These are phyloP conservation scores for Trichoderma sp. DNA, from an alignment of 2,329 filamentous ascomycete genomes.

Conservation along the genomic window DNA sequence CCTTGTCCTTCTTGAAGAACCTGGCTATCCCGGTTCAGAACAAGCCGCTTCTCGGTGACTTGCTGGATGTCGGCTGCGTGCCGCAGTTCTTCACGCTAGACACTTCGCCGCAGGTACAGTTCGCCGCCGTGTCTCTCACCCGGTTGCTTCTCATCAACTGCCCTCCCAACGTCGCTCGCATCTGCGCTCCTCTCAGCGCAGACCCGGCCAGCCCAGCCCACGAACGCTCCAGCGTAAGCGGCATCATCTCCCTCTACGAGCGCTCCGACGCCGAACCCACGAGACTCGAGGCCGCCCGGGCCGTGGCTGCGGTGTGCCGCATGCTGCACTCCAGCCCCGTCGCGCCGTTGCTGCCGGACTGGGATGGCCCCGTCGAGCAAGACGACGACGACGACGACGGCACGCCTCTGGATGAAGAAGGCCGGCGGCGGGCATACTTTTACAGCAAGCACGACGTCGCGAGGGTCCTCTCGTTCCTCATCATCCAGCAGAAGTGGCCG, in stretches of 20 bases:
- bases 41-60: conserved; percentile 53
- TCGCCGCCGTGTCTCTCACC: conserved; percentile 60
- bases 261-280: conserved; percentile 53
- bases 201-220: conserved; percentile 36
- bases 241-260: conserved; percentile 44
- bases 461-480: conserved; percentile 53
- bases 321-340: conserved; percentile 52
- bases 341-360: conserved; percentile 40
- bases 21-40: conserved; percentile 61
- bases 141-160: conserved; percentile 59
- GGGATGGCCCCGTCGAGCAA: conserved; percentile 39
- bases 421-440: conserved; percentile 43
- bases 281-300: conserved; percentile 61
- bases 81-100: conserved; percentile 59
- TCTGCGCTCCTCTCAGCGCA: conserved; percentile 49
- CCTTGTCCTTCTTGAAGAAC: conserved; percentile 65
- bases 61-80: conserved; percentile 51
- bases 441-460: conserved; percentile 46
- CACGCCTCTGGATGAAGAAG: conserved; percentile 27
- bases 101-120: conserved; percentile 58
- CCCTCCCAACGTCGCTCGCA: conserved; percentile 52
- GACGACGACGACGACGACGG: not conserved
- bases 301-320: conserved; percentile 56
- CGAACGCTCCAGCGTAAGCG: conserved; percentile 42
- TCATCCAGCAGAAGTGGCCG: conserved; percentile 61